These are phyloP conservation scores for Phytophthora colocasiae DNA, from an alignment of 352 stramenopile genomes.

Conservation along the genomic window DNA sequence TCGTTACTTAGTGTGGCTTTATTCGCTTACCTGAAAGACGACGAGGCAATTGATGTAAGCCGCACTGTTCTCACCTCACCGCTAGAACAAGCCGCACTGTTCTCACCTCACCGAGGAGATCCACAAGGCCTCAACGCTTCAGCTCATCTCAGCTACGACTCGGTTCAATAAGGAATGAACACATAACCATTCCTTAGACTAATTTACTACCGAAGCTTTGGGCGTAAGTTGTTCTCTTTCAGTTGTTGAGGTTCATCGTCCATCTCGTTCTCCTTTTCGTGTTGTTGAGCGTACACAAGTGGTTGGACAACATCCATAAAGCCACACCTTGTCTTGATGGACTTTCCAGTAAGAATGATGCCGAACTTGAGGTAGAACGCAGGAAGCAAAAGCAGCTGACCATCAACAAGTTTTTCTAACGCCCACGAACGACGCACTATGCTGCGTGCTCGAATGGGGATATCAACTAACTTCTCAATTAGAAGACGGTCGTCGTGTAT, in stretches of 20 bases:
- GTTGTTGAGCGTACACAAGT: slow-evolving; percentile 30
- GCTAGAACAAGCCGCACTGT: slow-evolving; percentile 26
- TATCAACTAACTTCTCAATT: slow-evolving; percentile 42
- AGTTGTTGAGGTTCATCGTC: slow-evolving; percentile 13
- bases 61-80: slow-evolving; percentile 34
- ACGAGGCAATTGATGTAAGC: slow-evolving; percentile 21
- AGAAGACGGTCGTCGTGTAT: slow-evolving; percentile 37
- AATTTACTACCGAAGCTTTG: slow-evolving; percentile 7
- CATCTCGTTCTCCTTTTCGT: slow-evolving; percentile 5
- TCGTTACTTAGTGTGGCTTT: slow-evolving; percentile 60
- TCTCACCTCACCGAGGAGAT: slow-evolving; percentile 34
- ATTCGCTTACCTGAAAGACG: slow-evolving; percentile 72
- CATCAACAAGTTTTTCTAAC: slow-evolving; percentile 44
- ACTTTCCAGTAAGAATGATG: slow-evolving; percentile 39
- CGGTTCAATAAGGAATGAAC: slow-evolving; percentile 11
- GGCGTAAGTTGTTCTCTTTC: background rate
- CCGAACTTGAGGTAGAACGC: slow-evolving; percentile 55
- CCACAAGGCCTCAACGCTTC: slow-evolving; percentile 21
- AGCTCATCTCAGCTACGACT: slow-evolving; percentile 27
- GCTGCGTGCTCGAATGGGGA: slow-evolving; percentile 53
- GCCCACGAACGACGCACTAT: slow-evolving; percentile 46
- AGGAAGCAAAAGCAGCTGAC: slow-evolving; percentile 48
- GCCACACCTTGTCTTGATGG: slow-evolving; percentile 44
- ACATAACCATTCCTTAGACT: no score
- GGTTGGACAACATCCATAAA: slow-evolving; percentile 59